Evolutionary conservation across 768 basidiomycete species (phyloP), one percentile per base, ranked within the genome.

Genomic region (Russula emetica): DNA sequence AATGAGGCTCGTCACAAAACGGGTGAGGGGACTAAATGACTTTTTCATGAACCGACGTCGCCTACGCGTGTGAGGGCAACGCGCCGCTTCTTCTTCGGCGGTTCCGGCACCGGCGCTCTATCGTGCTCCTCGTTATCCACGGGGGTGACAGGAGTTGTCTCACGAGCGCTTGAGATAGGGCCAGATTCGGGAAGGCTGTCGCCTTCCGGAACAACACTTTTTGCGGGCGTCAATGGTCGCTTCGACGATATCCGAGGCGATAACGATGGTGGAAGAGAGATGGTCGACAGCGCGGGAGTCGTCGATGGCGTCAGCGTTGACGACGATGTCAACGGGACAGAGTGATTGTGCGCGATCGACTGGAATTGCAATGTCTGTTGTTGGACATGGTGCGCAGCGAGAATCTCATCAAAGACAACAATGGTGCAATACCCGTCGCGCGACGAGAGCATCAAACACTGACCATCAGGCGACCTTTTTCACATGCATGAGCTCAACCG

Each of bases 401-500:
- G 82, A 61, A 96, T 88, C 75, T 98, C 96, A 76, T 98, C 95
- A 73, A 99, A 98, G 24, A 92, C 82, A 69, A 97, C 82, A 62
- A 98, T 82, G 0, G 96, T 97, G 78, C 97, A 98, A 75, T 98
- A 99, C 0, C 97, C 97, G 72, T 99, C 97, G 30, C 94, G 85
- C 1, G 94, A 92, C 1, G 94, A 89, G 30, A 98, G 83, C 55
- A 98, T 84, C 20, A 99, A 82, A 47, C 90, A 85, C 74, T 97
- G 93, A 4, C 97, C 97, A 70, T 98, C 97, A 1, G 94, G 86
- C 1, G 96, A 96, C 96, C 96, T 98, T 70, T 28, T 36, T 44
- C 28, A 58, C 18, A 54, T 13, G 8, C 7, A 59, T 63, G n/a
- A 54, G 36, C 36, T 47, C 28, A n/a, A 45, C 6, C 22, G 22